Conservation (phyloP, 352 stramenopile genomes). For the Phytophthora fragariaefolia region DNA sequence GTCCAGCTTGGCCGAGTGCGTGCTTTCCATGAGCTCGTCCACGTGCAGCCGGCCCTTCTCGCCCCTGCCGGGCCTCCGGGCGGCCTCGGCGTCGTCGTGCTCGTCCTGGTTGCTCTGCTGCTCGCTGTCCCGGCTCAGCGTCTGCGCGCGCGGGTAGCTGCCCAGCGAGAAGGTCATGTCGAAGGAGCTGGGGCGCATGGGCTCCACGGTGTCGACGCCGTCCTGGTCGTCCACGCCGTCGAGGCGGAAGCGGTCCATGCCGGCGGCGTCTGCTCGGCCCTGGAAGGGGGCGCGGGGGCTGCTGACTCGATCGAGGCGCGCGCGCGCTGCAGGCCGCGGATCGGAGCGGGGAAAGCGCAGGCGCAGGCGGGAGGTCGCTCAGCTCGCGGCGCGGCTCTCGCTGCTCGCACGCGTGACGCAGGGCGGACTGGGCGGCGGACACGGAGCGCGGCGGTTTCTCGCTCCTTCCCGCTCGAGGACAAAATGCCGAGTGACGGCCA, state of each 20-base stretch:
- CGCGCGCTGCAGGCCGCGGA: constrained; percentile 6
- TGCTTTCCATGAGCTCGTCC: constrained; percentile 41
- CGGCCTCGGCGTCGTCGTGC: constrained; percentile 22
- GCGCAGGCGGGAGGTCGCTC: too few relatives aligned
- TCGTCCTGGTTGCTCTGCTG: constrained; percentile 35
- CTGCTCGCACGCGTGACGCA: constrained; percentile 3
- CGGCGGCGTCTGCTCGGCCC: neutral
- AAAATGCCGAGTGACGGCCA: constrained; percentile 28
- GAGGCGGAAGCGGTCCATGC: constrained; percentile 87
- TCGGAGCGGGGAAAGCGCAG: neutral
- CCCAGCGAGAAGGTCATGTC: constrained; percentile 88
- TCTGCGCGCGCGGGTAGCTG: constrained; percentile 43
- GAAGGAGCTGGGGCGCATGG: constrained; percentile 88
- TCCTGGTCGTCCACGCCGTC: constrained; percentile 83
- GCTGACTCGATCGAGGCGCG: too few relatives aligned
- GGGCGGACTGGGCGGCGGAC: too few relatives aligned
- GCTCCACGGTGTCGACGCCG: constrained; percentile 81
- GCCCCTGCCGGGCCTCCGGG: constrained; percentile 25
- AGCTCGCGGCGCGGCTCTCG: neutral
- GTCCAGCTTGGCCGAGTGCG: constrained; percentile 25
- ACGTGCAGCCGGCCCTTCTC: constrained; percentile 60
- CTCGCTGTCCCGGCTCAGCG: constrained; percentile 37
- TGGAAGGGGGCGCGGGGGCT: too few relatives aligned
- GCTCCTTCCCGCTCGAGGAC: constrained; percentile 9
- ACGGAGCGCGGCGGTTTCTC: constrained; percentile 24